These are phyloP conservation scores for Mastigamoeba balamuthi DNA, from an alignment of 78 protist species.

Conservation along the genomic window DNA sequence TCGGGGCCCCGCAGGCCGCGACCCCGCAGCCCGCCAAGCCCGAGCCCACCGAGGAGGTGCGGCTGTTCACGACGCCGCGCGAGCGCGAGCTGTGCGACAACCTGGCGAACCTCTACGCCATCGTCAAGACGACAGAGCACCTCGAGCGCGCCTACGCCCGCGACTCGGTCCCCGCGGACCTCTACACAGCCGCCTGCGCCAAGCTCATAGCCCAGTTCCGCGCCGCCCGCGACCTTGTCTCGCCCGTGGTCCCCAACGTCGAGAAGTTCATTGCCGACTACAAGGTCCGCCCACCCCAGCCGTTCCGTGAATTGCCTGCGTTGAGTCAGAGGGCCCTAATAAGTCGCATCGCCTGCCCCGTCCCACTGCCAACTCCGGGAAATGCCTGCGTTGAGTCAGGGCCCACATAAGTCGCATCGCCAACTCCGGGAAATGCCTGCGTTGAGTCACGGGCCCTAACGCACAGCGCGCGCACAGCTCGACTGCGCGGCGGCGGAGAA, in stretches of 20 bases:
- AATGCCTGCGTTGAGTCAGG: too few relatives aligned
- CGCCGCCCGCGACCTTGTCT: slow-evolving; percentile 32
- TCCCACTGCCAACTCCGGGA: too few relatives aligned
- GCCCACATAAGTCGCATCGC: too few relatives aligned
- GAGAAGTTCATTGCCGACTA: slow-evolving; percentile 52
- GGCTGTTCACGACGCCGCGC: slow-evolving; percentile 15
- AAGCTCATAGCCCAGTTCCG: slow-evolving; percentile 71
- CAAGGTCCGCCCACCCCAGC: slow-evolving; percentile 8
- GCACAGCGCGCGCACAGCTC: not conserved
- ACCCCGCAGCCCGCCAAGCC: too few relatives aligned
- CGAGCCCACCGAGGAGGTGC: slow-evolving; percentile 47
- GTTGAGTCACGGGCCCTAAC: too few relatives aligned
- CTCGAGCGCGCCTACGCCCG: slow-evolving; percentile 68
- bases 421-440: too few relatives aligned
- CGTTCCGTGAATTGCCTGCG: not conserved
- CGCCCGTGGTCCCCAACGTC: slow-evolving; percentile 16
- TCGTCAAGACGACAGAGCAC: slow-evolving; percentile 52
- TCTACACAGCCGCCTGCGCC: slow-evolving; percentile 59
- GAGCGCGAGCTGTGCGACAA: slow-evolving; percentile 64
- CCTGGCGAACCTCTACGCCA: slow-evolving; percentile 59
- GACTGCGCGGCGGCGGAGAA: slow-evolving; percentile 3
- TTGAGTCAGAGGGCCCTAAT: not conserved
- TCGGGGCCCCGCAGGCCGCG: too few relatives aligned
- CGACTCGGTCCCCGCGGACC: slow-evolving; percentile 51
- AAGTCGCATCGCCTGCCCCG: not conserved